Evolutionary conservation across 345 rosid species (phyloP), one percentile per base, ranked within the genome.

Genomic region (Isatis tinctoria): DNA sequence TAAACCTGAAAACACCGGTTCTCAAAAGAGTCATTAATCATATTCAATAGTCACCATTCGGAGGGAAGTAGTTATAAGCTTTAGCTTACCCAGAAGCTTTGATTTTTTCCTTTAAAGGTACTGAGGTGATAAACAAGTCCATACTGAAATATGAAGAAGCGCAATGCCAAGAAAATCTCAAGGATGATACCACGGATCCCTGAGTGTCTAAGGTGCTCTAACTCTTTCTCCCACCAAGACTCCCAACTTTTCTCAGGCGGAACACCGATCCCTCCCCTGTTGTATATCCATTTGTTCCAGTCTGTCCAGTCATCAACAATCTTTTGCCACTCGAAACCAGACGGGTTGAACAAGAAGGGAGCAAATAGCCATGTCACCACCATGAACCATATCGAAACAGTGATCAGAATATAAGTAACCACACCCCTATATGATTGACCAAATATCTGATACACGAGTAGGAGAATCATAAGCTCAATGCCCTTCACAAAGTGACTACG

Each of bases 141-240:
- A 52, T 77, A 87, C 54, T 87, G 89, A 70, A 80, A 87, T 79
- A 85, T 74, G 62, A 87, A 85, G 76, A 87, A 87, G 35, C 92
- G 85, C 69, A 78, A 45, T 3, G 87, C 79, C 61, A 87, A 70
- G 13, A 87, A 3, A 54, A 85, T 82, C 81, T 87, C 89, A 2
- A 78, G 78, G 39, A 49, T 61, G 65, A 75, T 60, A 26, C 91
- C 89, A 27, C 84, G 82, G 12, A 44, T 71, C 43, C 87, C 88
- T 5, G 91, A 82, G 73, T 75, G 75, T 13, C 59, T 78, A 37
- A 87, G 91, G 74, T 87, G 87, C 52, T 60, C 82, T 27, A 83
- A 79, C 73, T 87, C 89, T 72, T 84, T 76, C 65, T 86, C 92
- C 92, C 92, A 87, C 92, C 92, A 87, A 17, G 92, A 87, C 32